phyloP scores from a whole-genome alignment of 2,329 filamentous ascomycete genomes.

The Epicoccum sorghinum region DNA sequence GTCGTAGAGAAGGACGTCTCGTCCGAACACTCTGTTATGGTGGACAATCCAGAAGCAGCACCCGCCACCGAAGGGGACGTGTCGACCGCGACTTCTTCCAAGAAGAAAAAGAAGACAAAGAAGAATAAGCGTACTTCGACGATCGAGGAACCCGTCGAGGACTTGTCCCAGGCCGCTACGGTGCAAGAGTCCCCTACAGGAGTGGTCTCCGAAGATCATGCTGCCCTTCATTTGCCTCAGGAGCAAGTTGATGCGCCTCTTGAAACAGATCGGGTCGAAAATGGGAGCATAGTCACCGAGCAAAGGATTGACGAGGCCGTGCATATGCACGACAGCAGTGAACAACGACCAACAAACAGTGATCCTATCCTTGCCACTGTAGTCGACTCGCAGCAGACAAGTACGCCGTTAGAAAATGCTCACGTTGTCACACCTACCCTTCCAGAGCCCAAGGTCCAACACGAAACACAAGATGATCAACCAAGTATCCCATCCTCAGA shows the following conservation, averaged over 20 bases:
- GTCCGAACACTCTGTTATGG: slow-evolving; percentile 7
- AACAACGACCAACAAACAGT: not conserved
- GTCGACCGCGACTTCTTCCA: slow-evolving; percentile 15
- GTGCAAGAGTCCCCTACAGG: no score
- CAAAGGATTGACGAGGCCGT: not conserved
- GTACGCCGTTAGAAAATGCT: not conserved
- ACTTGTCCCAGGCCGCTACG: not conserved
- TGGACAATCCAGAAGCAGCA: not conserved
- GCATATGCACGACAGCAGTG: not conserved
- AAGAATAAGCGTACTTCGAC: slow-evolving; percentile 28
- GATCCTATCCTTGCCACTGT: not conserved
- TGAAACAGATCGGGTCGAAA: not conserved
- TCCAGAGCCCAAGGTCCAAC: not conserved
- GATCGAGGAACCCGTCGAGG: slow-evolving; percentile 18
- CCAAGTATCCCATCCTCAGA: not conserved
- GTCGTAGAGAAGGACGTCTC: not conserved
- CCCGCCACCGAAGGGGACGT: slow-evolving; percentile 9
- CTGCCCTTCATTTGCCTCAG: no score
- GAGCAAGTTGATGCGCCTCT: no score
- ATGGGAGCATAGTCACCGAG: not conserved
- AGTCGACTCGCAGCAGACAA: not conserved
- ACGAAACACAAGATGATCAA: not conserved
- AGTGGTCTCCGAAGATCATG: no score
- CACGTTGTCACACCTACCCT: not conserved
- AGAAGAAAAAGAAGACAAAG: slow-evolving; percentile 36